Percentiles rank a stretch among this genome's conserved stretches.
Conservation (phyloP, 2,329 filamentous ascomycete genomes). For the Colletotrichum tropicale region DNA sequence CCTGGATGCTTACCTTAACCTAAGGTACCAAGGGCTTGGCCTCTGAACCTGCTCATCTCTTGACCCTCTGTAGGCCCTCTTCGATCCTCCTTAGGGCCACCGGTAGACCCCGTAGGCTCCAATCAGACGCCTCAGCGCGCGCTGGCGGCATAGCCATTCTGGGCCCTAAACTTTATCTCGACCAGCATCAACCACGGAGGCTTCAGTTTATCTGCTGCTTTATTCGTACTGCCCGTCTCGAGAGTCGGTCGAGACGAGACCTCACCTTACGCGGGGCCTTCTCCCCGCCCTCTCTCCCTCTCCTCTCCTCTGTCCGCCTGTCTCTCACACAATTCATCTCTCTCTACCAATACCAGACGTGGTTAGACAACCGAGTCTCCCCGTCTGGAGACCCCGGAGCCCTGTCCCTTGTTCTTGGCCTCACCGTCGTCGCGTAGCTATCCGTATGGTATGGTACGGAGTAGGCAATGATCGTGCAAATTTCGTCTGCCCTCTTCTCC, state of each 20-base stretch:
- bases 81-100: background rate
- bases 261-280: background rate
- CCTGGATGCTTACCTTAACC: background rate
- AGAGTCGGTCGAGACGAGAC: background rate
- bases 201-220: background rate
- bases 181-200: conserved; percentile 13
- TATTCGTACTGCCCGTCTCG: background rate
- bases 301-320: background rate
- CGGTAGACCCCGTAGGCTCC: background rate
- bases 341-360: background rate
- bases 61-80: background rate
- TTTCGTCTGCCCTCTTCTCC: background rate
- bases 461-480: background rate
- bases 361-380: background rate
- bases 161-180: conserved; percentile 3
- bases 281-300: background rate
- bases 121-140: background rate
- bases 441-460: background rate
- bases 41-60: background rate
- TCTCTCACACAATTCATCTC: background rate
- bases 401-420: background rate
- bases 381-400: background rate
- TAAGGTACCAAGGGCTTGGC: background rate
- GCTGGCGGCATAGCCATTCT: background rate
- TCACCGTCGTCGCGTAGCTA: background rate